Base-by-base conservation (phyloP, 2,329 filamentous ascomycete species). In the Pseudogymnoascus sp. region DNA sequence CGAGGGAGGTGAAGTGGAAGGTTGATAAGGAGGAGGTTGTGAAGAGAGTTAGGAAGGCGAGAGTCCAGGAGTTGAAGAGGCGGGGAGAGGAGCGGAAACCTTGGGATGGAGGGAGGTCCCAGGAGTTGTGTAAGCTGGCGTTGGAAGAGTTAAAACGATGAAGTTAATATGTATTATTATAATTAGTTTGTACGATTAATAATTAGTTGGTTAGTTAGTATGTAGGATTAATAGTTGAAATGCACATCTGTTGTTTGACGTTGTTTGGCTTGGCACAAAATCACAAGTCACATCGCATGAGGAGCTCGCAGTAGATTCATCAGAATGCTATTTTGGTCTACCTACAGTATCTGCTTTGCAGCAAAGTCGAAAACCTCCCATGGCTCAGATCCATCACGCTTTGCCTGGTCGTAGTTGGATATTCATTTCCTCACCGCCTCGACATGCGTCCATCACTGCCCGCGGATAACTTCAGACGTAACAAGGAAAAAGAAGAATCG, bases 281-380 rank as follows among this genome's bases (percentile, higher is more conserved):
- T 56, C 29, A 56, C 29, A 56, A 56, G 29, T 56, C 50, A 56
- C 50, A 33, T 7, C 29, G 29, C 13, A 21, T 35, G 29, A 56
- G 29, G 21, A 56, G 50, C 29, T 33, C 17, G 7, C 29, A 56
- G 29, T 33, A 56, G 50, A 56, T 56, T 56, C 50, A 56, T 56
- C 50, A 56, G 50, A 56, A 56, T 56, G 50, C 50, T 56, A 56
- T 56, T 56, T 56, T 56, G 29, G 50, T 56, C 50, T 56, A 56
- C 50, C 50, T 56, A 56, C 50, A 56, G 50, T 56, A 56, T 33
- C 29, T 56, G 29, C 50, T 35, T 56, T 56, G 50, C 50, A 56
- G 50, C 50, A 56, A 56, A 33, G 50, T 56, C 50, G 29, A 56
- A 56, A 56, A 56, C 50, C 50, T 33, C 50, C 50, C 50, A 56